A percentile compares a stretch with the other conserved stretches of the same genome.
These are phyloP conservation scores for Blastobotrys proliferans DNA, from an alignment of 1,139 yeast genomes.

Conservation along the genomic window DNA sequence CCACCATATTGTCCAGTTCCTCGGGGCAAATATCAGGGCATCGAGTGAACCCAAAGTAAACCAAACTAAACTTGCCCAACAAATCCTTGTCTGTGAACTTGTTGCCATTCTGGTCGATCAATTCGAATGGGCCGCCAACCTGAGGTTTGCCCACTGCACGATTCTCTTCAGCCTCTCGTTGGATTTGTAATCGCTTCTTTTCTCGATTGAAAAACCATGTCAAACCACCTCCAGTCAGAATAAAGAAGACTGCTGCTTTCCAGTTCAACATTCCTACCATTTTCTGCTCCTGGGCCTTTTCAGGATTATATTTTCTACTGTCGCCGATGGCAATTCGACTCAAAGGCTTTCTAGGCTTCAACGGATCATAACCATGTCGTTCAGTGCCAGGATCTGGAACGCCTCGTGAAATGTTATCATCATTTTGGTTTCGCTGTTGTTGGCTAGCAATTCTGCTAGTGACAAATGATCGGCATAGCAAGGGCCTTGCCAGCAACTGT, in stretches of 20 bases:
- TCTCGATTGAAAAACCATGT: slow-evolving; percentile 68
- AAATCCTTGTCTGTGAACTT: slow-evolving; percentile 73
- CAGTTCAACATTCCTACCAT: slow-evolving; percentile 74
- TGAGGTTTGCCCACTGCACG: slow-evolving; percentile 88
- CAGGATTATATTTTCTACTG: slow-evolving; percentile 32
- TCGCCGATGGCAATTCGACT: slow-evolving; percentile 55
- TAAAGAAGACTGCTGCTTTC: slow-evolving; percentile 70
- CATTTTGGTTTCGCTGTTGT: slow-evolving; percentile 4
- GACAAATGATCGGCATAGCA: background rate
- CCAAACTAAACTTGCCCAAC: slow-evolving; percentile 68
- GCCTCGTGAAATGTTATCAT: slow-evolving; percentile 5
- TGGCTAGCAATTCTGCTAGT: background rate
- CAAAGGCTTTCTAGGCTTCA: slow-evolving; percentile 41
- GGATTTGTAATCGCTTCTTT: slow-evolving; percentile 66
- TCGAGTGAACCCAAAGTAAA: slow-evolving; percentile 93
- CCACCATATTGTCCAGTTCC: slow-evolving; percentile 85
- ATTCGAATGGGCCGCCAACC: slow-evolving; percentile 83
- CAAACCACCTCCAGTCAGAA: slow-evolving; percentile 64
- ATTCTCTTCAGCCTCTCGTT: slow-evolving; percentile 75
- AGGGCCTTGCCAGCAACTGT: slow-evolving; percentile 1
- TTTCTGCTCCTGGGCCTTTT: slow-evolving; percentile 33
- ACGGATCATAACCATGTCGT: slow-evolving; percentile 30
- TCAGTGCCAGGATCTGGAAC: slow-evolving; percentile 22
- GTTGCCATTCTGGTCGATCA: slow-evolving; percentile 66
- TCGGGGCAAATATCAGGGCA: slow-evolving; percentile 99